Evolutionary conservation across 345 rosid genomes (phyloP).

Genomic region (Microcos paniculata): DNA sequence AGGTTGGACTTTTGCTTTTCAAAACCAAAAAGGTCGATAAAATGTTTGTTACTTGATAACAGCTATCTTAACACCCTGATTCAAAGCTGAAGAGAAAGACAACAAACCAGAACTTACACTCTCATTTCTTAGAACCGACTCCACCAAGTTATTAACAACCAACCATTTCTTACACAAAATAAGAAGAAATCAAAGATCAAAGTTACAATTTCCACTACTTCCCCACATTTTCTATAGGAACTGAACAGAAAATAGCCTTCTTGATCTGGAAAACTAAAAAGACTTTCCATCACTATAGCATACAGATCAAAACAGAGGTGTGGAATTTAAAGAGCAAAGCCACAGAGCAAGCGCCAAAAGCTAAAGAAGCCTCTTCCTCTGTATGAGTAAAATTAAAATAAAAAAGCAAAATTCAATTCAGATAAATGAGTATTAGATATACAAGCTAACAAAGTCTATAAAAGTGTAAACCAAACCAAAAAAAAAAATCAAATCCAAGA

Average conservation of each 20-base stretch:
- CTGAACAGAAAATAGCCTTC: constrained; percentile 5
- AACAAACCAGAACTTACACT: not conserved
- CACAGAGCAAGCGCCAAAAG: not conserved
- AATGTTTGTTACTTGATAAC: not conserved
- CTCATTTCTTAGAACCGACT: not conserved
- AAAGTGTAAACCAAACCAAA: too few relatives aligned
- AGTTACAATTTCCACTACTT: not conserved
- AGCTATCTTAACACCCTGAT: not conserved
- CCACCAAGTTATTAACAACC: not conserved
- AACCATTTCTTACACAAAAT: not conserved
- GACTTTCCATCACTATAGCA: not conserved
- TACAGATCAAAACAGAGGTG: not conserved
- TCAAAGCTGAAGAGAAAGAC: not conserved
- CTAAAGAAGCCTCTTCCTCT: not conserved
- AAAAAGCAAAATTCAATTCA: not conserved
- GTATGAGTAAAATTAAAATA: not conserved
- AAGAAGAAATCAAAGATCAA: not conserved
- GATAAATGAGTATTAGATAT: not conserved
- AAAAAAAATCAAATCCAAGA: not conserved
- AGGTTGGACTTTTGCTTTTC: not conserved
- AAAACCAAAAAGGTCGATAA: not conserved
- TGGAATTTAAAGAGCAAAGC: not conserved
- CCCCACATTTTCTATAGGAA: not conserved
- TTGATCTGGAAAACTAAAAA: constrained; percentile 5
- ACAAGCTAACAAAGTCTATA: not conserved